Evolutionary conservation across 768 basidiomycete species (phyloP), one percentile per base, ranked within the genome.

Genomic region (Amylocystis lapponica): DNA sequence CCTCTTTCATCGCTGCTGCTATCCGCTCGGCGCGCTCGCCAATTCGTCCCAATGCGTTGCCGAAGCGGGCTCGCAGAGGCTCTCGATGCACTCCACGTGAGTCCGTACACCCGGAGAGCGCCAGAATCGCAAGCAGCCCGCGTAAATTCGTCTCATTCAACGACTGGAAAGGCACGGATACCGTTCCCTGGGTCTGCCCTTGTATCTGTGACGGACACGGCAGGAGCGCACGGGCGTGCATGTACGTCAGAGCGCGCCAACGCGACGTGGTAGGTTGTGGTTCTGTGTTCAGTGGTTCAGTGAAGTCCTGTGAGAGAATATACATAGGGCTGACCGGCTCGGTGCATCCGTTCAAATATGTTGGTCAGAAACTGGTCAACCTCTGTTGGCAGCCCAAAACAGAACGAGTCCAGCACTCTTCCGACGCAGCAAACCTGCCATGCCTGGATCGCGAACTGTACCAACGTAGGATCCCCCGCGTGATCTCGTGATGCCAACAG

Each of bases 381-480:
- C 20, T 64, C 61, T 16, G 44, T 27, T 7, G 61, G 56, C 14
- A 58, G 49, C 21, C 62, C 65, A 19, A 55, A 57, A 52, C 62
- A 63, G 53, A 65, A 66, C 16, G 59, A 36, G 32, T 63, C 55
- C 29, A 66, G 53, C 21, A 63, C 54, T 39, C 55, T 50, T 36
- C 54, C 51, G 25, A 61, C 58, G 36, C 60, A 65, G 53, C 54
- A 57, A 6, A 65, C 61, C 50, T 63, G 53, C 62, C 62, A 65
- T n/a, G 65, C 63, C 47, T 66, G 65, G 39, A 66, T 39, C 8
- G 65, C 65, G 34, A 60, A 59, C 50, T 65, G 65, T 20, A 66
- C 58, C 19, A 66, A 41, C n/a, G 58, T 66, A 19, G 64, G 61
- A 36, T 66, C 64, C 13, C 38, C 48, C 14, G 54, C 55, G 22